phyloP scores from a whole-genome alignment of 2,329 filamentous ascomycete species.

The Aspergillus sp. region DNA sequence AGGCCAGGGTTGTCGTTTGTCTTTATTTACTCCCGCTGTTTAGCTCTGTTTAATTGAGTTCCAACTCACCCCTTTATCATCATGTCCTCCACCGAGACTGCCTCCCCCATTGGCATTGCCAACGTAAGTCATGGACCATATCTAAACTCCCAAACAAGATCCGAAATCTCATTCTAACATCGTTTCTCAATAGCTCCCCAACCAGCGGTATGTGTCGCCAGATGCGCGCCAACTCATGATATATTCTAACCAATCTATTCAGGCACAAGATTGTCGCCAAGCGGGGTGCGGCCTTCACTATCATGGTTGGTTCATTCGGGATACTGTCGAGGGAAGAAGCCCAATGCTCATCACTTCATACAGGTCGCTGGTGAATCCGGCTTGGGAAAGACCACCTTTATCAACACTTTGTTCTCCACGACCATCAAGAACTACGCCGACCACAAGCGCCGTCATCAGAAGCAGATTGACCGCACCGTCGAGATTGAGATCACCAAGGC shows the following conservation, averaged over 20 bases:
- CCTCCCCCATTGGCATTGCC: constrained; percentile 72
- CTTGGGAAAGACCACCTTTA: constrained; percentile 98
- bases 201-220: constrained; percentile 62
- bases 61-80: constrained; percentile 27
- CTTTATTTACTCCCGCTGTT: constrained; percentile 20
- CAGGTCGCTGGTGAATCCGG: constrained; percentile 98
- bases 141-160: background rate
- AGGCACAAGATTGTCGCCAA: constrained; percentile 74
- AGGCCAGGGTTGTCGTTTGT: constrained; percentile 13
- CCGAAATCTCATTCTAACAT: constrained; percentile 28
- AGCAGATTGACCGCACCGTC: constrained; percentile 99
- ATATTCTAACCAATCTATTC: constrained; percentile 20
- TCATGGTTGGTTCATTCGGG: constrained; percentile 71
- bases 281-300: constrained; percentile 96
- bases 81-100: constrained; percentile 63
- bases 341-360: constrained; percentile 28
- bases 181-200: constrained; percentile 58
- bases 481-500: constrained; percentile 99
- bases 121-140: constrained; percentile 56
- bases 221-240: constrained; percentile 1
- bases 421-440: constrained; percentile 99
- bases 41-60: constrained; percentile 21
- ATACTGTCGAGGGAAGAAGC: background rate
- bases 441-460: constrained; percentile 98
- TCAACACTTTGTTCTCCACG: constrained; percentile 99